Base-by-base conservation (phyloP, 1,139 yeast species). In the Schizosaccharomyces versatilis region DNA sequence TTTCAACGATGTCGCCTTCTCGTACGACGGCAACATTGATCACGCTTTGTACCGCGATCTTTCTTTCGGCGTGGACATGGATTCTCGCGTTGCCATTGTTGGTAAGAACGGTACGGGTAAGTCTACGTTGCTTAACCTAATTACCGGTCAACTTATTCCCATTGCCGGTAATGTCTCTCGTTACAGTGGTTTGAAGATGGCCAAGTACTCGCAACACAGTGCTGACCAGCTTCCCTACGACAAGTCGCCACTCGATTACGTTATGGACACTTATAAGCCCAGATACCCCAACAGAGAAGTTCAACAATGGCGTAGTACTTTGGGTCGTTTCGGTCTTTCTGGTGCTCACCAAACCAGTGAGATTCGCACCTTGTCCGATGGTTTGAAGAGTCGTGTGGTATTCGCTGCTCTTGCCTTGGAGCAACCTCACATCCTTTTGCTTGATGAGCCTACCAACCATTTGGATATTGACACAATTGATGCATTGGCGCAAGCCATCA, bases 61-160 rank as follows among this genome's bases (percentile, higher is more conserved):
- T 68, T 93, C 86, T 68, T 90, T 90, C 64, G 98, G 98, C 81
- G 90, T 90, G 60, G 98, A 93, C 76, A 88, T 90, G 97, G 99
- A 90, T 71, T 86, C 97, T 47, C 82, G 99, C 74, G 81, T 88
- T 65, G 98, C 98, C 52, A 77, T 90, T 58, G 98, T 90, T 59
- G 99, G 99, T 51, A 97, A 98, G 67, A 90, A 90, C 71, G 99
- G 99, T 83, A 88, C 90, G 63, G 98, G 98, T 75, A 90, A 90
- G 72, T 88, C 97, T 55, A 90, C 99, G 32, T 74, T 90, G 67
- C 79, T 90, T 68, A 90, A 90, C 70, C 77, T 90, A 66, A 90
- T 93, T 94, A 94, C 95, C 66, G 98, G 98, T 71, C 80, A 78
- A 63, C 77, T 90, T 66, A 78, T 75, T 62, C 86, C 96, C 55